These are phyloP conservation scores for Xylaria sp. DNA, from an alignment of 2,329 filamentous ascomycete genomes.

Conservation along the genomic window DNA sequence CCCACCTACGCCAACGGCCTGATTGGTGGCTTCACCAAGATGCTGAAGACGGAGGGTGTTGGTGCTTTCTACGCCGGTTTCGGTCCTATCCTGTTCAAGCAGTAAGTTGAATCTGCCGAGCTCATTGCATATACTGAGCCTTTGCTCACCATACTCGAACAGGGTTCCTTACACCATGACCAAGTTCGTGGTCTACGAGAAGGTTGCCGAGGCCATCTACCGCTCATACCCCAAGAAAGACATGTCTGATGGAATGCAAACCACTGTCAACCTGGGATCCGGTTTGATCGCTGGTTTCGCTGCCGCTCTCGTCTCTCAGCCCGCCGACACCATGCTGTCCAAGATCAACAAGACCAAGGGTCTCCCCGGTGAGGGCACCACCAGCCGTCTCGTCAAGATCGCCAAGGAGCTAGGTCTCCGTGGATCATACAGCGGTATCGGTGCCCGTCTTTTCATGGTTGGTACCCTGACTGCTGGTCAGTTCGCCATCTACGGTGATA, in stretches of 20 bases:
- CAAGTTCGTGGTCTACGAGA: constrained; percentile 85
- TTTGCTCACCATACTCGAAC: constrained; percentile 21
- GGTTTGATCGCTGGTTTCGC: constrained; percentile 82
- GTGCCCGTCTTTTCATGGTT: constrained; percentile 79
- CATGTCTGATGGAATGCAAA: constrained; percentile 71
- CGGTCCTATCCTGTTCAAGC: constrained; percentile 77
- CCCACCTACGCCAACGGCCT: constrained; percentile 77
- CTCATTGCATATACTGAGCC: neutral
- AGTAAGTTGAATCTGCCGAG: constrained; percentile 57
- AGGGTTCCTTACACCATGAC: constrained; percentile 84
- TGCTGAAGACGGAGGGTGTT: constrained; percentile 74
- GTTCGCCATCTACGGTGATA: constrained; percentile 76
- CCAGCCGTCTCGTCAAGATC: constrained; percentile 78
- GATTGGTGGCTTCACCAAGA: constrained; percentile 75
- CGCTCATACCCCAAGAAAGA: constrained; percentile 69
- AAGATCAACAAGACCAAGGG: constrained; percentile 87
- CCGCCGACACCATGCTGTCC: constrained; percentile 82
- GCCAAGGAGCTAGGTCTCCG: constrained; percentile 76
- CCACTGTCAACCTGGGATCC: constrained; percentile 76
- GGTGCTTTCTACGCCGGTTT: constrained; percentile 82
- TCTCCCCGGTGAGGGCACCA: constrained; percentile 77
- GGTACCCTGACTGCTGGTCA: constrained; percentile 76
- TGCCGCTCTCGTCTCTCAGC: constrained; percentile 79
- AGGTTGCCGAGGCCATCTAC: constrained; percentile 75
- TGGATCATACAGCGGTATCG: constrained; percentile 76